Evolutionary conservation across 2,329 filamentous ascomycete species (phyloP), one percentile per base, ranked within the genome.

Genomic region (Sporothrix mexicana): DNA sequence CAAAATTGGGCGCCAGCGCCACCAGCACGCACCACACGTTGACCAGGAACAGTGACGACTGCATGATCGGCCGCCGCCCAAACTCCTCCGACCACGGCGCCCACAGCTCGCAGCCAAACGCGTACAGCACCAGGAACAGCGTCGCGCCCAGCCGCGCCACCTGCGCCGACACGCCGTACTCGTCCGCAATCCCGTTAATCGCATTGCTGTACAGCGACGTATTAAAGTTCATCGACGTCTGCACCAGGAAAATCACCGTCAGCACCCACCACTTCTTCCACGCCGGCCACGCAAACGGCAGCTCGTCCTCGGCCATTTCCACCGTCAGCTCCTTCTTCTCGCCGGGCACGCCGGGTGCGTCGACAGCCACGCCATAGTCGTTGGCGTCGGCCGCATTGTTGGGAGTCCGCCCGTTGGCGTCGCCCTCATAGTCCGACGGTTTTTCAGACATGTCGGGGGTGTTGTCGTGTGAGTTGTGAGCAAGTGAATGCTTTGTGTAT

Each of bases 51-150:
- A 96, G 82, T 51, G 90, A 92, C 30, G 87, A 82, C 84, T 95
- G 93, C 25, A 95, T 85, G 72, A 96, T 87, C 1, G 91, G 91
- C 84, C 90, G 92, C 68, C 93, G 88, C 23, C 93, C 93, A 68
- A 95, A 85, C 78, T 96, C 93, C 80, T 97, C 93, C 62, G 89
- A 92, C 92, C 93, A 96, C 0, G 93, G 93, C 0, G 93, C 93
- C 93, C 93, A 96, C 0, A 95, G 86, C 80, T 96, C 93, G 80
- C 93, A 96, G 49, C 93, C 93, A 79, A 96, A 95, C 51, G 93
- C 93, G 80, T 97, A 96, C 1, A 90, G 81, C 69, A 96, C 86
- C 53, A 97, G 82, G 82, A 95, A 96, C 75, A 94, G 88, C 82
- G 92, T 91, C 73, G 92, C 92, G 79, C 93, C 93, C 72, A 88